A percentile compares a stretch with the other conserved stretches of the same genome.
Conservation (phyloP, 2,329 filamentous ascomycete genomes). For the Paraphaeosphaeria minitans region DNA sequence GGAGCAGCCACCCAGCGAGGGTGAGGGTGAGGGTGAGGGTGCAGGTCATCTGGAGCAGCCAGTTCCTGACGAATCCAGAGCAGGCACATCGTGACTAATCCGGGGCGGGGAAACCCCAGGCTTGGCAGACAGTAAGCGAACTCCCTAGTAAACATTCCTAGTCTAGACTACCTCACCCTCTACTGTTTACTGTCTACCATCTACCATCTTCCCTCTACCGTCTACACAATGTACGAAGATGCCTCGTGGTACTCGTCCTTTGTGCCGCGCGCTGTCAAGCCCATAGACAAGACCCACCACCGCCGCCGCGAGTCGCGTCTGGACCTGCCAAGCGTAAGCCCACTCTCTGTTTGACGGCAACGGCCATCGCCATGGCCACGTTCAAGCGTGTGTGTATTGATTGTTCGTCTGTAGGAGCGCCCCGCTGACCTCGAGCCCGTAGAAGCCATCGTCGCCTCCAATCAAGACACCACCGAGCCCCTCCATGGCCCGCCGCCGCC, state of each 20-base stretch:
- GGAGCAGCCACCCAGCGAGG: too few species aligned
- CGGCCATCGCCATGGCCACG: slow-evolving; percentile 43
- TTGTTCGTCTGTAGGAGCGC: slow-evolving; percentile 55
- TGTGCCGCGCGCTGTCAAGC: slow-evolving; percentile 65
- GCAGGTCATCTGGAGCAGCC: too few species aligned
- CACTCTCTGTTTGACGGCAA: slow-evolving; percentile 29
- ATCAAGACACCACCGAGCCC: slow-evolving; percentile 60
- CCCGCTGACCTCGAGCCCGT: slow-evolving; percentile 59
- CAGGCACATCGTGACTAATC: too few species aligned
- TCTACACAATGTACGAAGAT: slow-evolving; percentile 87
- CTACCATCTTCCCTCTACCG: too few species aligned
- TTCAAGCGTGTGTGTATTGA: slow-evolving; percentile 49
- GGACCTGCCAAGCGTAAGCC: slow-evolving; percentile 56
- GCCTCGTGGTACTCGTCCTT: slow-evolving; percentile 75
- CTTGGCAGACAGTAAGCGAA: background rate
- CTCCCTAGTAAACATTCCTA: background rate
- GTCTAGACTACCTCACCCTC: background rate
- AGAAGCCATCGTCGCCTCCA: slow-evolving; percentile 63
- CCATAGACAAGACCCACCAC: slow-evolving; percentile 58
- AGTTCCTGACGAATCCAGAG: too few species aligned
- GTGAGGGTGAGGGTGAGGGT: too few species aligned
- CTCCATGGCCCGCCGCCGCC: slow-evolving; percentile 68
- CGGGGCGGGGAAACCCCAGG: slow-evolving; percentile 21
- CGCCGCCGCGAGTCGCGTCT: slow-evolving; percentile 72
- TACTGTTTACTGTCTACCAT: too few species aligned